A percentile compares a stretch with the other conserved stretches of the same genome.
Evolutionary conservation across 2,329 filamentous ascomycete species (phyloP).

Genomic region (Pseudogymnoascus sp.): DNA sequence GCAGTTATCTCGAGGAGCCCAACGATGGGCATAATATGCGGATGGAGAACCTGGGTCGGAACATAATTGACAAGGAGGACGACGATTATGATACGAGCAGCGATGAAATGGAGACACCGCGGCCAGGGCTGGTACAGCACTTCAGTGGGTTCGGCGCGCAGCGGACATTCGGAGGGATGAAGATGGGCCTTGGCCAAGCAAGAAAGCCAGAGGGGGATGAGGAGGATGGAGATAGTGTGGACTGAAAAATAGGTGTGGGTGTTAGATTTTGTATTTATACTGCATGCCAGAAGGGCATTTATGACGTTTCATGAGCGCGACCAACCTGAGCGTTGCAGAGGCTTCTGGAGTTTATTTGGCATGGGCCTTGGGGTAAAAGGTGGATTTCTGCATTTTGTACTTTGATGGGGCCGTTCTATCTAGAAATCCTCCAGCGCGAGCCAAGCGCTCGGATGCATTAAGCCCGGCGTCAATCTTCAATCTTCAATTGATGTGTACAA

Average conservation of each 20-base stretch:
- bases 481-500: not conserved
- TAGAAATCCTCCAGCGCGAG: not conserved
- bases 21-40: conserved; percentile 18
- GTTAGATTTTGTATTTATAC: not conserved
- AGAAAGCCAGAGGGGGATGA: not conserved
- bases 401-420: not conserved
- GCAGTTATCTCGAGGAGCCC: conserved; percentile 15
- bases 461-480: not conserved
- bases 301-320: not conserved
- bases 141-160: conserved; percentile 5
- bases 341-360: conserved; percentile 3
- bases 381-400: not conserved
- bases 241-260: conserved; percentile 2
- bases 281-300: not conserved
- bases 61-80: conserved; percentile 14
- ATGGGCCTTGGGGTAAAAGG: not conserved
- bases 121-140: not conserved
- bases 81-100: conserved; percentile 26
- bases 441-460: not conserved
- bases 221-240: conserved; percentile 5
- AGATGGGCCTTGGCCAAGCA: not conserved
- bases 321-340: not conserved
- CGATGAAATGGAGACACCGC: conserved; percentile 20
- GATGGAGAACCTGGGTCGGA: conserved; percentile 19
- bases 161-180: conserved; percentile 6